Percentiles rank a stretch among this genome's conserved stretches.
phyloP scores from a whole-genome alignment of 2,329 filamentous ascomycete genomes.

The Phyllosticta citriasiana region DNA sequence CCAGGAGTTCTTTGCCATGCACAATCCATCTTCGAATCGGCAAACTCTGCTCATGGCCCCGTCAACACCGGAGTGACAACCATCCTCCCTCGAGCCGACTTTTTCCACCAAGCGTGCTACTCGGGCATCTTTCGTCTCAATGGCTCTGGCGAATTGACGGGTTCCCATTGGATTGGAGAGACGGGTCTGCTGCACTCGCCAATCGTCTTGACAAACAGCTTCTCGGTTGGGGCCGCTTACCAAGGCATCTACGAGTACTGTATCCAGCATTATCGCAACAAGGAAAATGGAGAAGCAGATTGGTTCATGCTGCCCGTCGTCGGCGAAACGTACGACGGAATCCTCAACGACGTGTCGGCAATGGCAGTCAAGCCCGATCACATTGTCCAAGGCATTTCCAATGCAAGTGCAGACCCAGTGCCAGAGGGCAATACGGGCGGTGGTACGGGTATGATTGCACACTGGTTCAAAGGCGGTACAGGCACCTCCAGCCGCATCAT shows the following conservation, averaged over 20 bases:
- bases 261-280: constrained; percentile 35
- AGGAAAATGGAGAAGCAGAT: constrained; percentile 34
- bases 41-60: constrained; percentile 17
- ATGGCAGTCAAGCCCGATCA: constrained; percentile 47
- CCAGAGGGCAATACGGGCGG: constrained; percentile 55
- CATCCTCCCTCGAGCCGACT: constrained; percentile 33
- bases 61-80: constrained; percentile 36
- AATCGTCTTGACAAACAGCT: constrained; percentile 50
- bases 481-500: constrained; percentile 51
- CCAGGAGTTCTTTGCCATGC: constrained; percentile 34
- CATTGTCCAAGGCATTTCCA: constrained; percentile 44
- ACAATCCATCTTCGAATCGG: constrained; percentile 26
- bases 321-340: constrained; percentile 54
- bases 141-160: constrained; percentile 53
- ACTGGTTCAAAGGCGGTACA: constrained; percentile 58
- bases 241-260: constrained; percentile 50
- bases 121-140: constrained; percentile 50
- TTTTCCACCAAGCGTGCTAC: constrained; percentile 32
- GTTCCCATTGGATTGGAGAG: constrained; percentile 52
- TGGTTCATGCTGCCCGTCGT: constrained; percentile 50
- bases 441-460: constrained; percentile 59
- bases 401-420: constrained; percentile 42
- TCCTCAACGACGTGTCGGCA: constrained; percentile 46
- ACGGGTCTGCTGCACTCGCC: constrained; percentile 50
- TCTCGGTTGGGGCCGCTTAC: constrained; percentile 48